Evolutionary conservation across 306 rosid genomes (phyloP), one percentile per base, ranked within the genome.

Genomic region (Sesbania bispinosa): DNA sequence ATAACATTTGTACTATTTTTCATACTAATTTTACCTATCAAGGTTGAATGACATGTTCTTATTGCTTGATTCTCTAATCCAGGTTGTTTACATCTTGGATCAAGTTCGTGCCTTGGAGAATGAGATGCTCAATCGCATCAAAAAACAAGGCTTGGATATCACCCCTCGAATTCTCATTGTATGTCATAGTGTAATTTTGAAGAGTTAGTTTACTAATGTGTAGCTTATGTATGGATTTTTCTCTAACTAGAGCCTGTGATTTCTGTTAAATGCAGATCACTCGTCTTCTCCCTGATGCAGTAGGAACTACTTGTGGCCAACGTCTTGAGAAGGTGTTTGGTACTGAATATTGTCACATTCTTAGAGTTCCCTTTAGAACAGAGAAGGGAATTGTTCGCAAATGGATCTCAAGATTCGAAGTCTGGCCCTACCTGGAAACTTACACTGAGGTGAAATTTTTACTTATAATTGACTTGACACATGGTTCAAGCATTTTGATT

Each of bases 381-480:
- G 91, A 83, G 82, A 82, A 94, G 79, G 99, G 97, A 18, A 85
- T 91, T n/a, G 86, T 91, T 81, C 97, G 99, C 57, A 86, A 80
- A 77, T 94, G 99, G 99, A 94, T 94, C 88, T 94, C 99, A 11
- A 86, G 99, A 85, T 94, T 94, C 5, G 99, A 94, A 85, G 99
- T 94, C 84, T 94, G 99, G 99, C 99, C 99, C 3, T 94, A 91
- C 86, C 93, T 94, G 46, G 96, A 91, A 71, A 94, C 88, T 52
- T 94, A 80, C 83, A 75, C 93, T 0, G 97, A 94, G 97, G 99
- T 94, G 46, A 67, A 47, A 7, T 3, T 64, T 43, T 43, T 2
- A 46, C 41, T 55, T 33, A n/a, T 36, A 50, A 30, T 16, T 58
- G 6, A 6, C n/a, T n/a, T n/a, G 1, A 47, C 57, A 65, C 0